Base-by-base conservation (phyloP, 2,329 filamentous ascomycete genomes). In the Thermoascus crustaceus region DNA sequence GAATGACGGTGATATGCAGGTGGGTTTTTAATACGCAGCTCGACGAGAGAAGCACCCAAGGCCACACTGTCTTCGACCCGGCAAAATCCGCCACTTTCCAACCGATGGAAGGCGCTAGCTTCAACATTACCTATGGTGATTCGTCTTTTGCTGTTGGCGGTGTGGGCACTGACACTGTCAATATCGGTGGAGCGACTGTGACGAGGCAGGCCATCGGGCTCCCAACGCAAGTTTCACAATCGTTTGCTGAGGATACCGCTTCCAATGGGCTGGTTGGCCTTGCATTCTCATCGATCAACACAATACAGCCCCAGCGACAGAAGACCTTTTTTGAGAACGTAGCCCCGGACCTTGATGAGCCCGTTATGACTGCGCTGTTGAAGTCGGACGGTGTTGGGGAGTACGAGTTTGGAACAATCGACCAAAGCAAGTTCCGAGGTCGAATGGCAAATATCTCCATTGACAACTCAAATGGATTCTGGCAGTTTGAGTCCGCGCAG, bases 251-350 rank as follows among this genome's bases (percentile, higher is more conserved):
- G 21, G 76, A 82, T 50, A 67, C 67, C n/a, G 61, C 68, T 43
- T 78, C 71, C 45, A 78, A 81, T 53, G 81, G 81, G n/a, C 71
- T 85, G 4, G 65, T 85, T 17, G 81, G 82, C 7, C 71, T 85
- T 17, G 80, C 73, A 6, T 85, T 81, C 53, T 73, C 71, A 38
- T 67, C 59, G 24, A 68, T 82, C 54, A 85, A 83, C 58, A 79
- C 75, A 2, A 72, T 83, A 40, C 53, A 69, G 52, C 80, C 80
- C 1, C 61, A 67, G 10, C 63, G 68, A 43, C 78, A 82, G 46
- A 79, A 78, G 60, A 85, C 81, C 7, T 86, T 85, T 58, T 84
- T 85, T 54, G 79, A 83, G 50, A 85, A 82, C 54, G 64, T 82
- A 45, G 72, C 74, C 57, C 44, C 57, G n/a, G 57, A 64, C 11